Percentiles rank a stretch among this genome's conserved stretches.
phyloP scores from a whole-genome alignment of 1,139 yeast species.

The Groenewaldozyma sp. region DNA sequence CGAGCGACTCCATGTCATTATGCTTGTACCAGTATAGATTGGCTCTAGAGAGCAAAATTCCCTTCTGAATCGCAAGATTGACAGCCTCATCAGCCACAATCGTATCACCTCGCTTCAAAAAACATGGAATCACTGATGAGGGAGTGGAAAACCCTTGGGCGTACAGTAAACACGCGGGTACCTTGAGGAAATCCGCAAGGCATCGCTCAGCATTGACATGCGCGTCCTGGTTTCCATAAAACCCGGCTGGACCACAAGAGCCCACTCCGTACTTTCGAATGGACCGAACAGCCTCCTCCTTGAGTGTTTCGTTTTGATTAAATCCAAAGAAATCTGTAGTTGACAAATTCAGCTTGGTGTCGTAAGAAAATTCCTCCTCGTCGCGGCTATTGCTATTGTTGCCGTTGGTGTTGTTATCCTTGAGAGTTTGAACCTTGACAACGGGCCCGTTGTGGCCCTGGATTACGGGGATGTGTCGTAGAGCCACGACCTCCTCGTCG shows the following conservation, averaged over 20 bases:
- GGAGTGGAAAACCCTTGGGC: conserved; percentile 92
- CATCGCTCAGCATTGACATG: conserved; percentile 76
- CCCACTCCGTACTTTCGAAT: conserved; percentile 83
- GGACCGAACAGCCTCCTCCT: conserved; percentile 47
- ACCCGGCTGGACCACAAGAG: conserved; percentile 97
- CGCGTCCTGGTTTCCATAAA: conserved; percentile 91
- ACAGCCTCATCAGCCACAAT: conserved; percentile 81
- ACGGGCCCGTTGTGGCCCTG: conserved; percentile 50
- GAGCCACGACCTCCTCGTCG: conserved; percentile 50
- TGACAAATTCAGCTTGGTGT: conserved; percentile 26
- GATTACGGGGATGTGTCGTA: conserved; percentile 54
- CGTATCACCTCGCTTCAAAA: conserved; percentile 89
- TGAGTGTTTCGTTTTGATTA: conserved; percentile 43
- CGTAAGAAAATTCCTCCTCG: conserved; percentile 4
- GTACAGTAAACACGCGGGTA: conserved; percentile 73
- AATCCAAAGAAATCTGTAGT: conserved; percentile 47
- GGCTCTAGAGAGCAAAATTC: conserved; percentile 77
- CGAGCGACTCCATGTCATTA: conserved; percentile 78
- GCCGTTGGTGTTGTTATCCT: too few species aligned
- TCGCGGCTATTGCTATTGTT: conserved; percentile 20
- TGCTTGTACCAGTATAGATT: conserved; percentile 73
- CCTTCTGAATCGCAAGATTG: conserved; percentile 75
- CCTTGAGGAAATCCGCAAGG: conserved; percentile 62
- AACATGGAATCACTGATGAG: conserved; percentile 94
- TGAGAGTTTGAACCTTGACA: conserved; percentile 35